phyloP scores from a whole-genome alignment of 441 rosid genomes.

The Euphorbia celastroides region DNA sequence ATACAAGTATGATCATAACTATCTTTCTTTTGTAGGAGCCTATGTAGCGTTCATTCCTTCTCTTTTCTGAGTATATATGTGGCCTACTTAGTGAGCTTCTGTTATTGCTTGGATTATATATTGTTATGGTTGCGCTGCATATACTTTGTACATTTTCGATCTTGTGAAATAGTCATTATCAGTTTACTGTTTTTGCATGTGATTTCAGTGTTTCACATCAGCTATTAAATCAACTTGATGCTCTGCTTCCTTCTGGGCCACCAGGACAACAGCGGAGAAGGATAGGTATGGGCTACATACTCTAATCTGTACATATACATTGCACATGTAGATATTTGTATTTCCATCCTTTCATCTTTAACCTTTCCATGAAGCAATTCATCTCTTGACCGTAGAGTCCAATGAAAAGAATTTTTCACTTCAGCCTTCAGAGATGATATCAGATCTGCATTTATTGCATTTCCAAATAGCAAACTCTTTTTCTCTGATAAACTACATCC shows the following conservation, averaged over 20 bases:
- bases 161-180: neutral
- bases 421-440: neutral
- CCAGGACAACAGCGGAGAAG: constrained; percentile 78
- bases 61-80: neutral
- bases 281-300: constrained; percentile 47
- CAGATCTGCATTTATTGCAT: neutral
- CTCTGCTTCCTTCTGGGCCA: constrained; percentile 66
- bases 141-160: neutral
- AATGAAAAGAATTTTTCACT: neutral
- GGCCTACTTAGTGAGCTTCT: neutral
- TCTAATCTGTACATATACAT: neutral
- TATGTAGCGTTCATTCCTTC: neutral
- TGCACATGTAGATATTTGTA: constrained; percentile 9
- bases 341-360: neutral
- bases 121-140: neutral
- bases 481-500: neutral
- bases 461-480: neutral
- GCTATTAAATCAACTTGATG: constrained; percentile 61
- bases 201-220: constrained; percentile 50
- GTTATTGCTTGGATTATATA: neutral
- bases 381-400: neutral
- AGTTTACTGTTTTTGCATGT: neutral
- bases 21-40: neutral
- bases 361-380: neutral
- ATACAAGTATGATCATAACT: constrained; percentile 44